phyloP scores from a whole-genome alignment of 2,329 filamentous ascomycete genomes.

The Dothistroma septosporum region DNA sequence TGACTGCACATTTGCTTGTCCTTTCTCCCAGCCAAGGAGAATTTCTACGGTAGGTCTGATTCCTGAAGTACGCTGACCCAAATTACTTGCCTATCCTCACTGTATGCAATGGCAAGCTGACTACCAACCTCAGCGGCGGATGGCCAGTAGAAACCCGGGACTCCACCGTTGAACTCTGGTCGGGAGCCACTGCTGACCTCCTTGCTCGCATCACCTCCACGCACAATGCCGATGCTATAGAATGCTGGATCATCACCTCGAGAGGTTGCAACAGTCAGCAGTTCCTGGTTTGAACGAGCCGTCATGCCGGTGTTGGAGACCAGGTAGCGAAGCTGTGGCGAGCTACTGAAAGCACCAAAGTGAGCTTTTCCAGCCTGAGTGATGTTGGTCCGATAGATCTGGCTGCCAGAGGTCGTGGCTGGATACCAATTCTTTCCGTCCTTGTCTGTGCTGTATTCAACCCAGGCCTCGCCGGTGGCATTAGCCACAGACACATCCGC shows the following conservation, averaged over 20 bases:
- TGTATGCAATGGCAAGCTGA: slow-evolving; percentile 13
- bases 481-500: slow-evolving; percentile 9
- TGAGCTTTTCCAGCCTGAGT: slow-evolving; percentile 8
- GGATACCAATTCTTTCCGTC: slow-evolving; percentile 10
- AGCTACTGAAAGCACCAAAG: slow-evolving; percentile 5
- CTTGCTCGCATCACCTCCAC: slow-evolving; percentile 10
- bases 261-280: slow-evolving; percentile 9
- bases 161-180: not conserved
- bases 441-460: slow-evolving; percentile 11
- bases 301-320: slow-evolving; percentile 11
- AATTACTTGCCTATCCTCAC: slow-evolving; percentile 11
- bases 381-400: slow-evolving; percentile 10
- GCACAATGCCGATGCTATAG: slow-evolving; percentile 11
- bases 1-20: too few species aligned
- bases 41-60: slow-evolving; percentile 7
- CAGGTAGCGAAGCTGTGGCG: slow-evolving; percentile 8
- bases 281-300: slow-evolving; percentile 1
- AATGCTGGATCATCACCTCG: slow-evolving; percentile 9
- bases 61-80: slow-evolving; percentile 11
- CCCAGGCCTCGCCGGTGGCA: slow-evolving; percentile 5
- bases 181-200: slow-evolving; percentile 2
- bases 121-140: slow-evolving; percentile 10
- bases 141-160: slow-evolving; percentile 13
- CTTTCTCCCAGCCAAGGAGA: too few species aligned
- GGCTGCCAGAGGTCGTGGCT: not conserved